Conservation (phyloP, 75 land plant species). For the Ceratopteris richardii region DNA sequence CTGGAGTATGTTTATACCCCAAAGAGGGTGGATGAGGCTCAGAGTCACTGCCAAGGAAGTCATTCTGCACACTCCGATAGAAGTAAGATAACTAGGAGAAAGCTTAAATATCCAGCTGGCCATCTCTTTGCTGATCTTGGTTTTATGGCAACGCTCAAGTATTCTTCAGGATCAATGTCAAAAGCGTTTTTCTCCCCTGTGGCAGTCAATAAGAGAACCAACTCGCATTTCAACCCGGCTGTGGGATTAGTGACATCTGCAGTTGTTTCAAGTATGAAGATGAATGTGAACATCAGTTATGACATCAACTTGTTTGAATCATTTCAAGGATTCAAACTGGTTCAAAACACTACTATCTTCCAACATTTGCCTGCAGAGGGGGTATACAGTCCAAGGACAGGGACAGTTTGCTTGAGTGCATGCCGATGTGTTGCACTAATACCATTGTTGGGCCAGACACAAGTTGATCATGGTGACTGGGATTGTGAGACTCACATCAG, state of each 20-base stretch:
- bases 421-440: conserved; percentile 22
- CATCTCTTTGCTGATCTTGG: conserved; percentile 34
- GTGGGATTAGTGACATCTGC: conserved; percentile 2
- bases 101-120: conserved; percentile 41
- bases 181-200: conserved; percentile 31
- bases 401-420: conserved; percentile 62
- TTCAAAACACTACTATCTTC: not conserved
- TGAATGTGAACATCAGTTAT: conserved; percentile 45
- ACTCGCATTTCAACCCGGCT: conserved; percentile 2
- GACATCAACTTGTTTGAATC: conserved; percentile 2
- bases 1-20: conserved; percentile 47
- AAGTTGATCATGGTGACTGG: conserved; percentile 12
- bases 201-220: conserved; percentile 22
- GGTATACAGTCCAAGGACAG: conserved; percentile 41
- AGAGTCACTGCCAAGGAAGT: conserved; percentile 11
- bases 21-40: conserved; percentile 16
- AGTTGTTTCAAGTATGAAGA: not conserved
- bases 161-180: conserved; percentile 4
- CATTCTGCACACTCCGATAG: not conserved
- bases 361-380: conserved; percentile 60
- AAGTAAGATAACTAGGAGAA: not conserved
- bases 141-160: conserved; percentile 29
- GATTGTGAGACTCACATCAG: conserved; percentile 54
- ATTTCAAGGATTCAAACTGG: not conserved
- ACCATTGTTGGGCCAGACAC: not conserved